Evolutionary conservation across 768 basidiomycete genomes (phyloP).

Genomic region (Lactarius sp.): DNA sequence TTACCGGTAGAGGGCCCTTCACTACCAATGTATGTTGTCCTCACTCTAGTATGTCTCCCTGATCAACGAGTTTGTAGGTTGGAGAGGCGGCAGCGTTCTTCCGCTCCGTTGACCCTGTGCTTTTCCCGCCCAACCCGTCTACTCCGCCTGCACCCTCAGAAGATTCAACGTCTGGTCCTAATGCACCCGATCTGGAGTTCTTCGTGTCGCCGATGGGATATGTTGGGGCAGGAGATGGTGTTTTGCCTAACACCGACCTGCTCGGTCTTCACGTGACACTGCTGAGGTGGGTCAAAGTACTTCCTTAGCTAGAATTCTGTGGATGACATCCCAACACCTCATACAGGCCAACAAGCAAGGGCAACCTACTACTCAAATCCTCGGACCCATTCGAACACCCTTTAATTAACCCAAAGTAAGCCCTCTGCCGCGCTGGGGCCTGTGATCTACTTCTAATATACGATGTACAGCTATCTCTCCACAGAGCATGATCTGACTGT

Average conservation of each 20-base stretch:
- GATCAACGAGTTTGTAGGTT: slow-evolving; percentile 27
- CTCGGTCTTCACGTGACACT: slow-evolving; percentile 30
- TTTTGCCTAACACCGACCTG: slow-evolving; percentile 24
- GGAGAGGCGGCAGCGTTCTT: slow-evolving; percentile 51
- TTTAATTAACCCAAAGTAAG: slow-evolving; percentile 42
- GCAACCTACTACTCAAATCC: slow-evolving; percentile 39
- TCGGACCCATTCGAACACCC: slow-evolving; percentile 39
- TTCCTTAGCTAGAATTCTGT: neutral
- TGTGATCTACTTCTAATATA: slow-evolving; percentile 4
- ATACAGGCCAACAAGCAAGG: slow-evolving; percentile 42
- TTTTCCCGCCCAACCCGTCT: slow-evolving; percentile 36
- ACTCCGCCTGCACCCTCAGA: slow-evolving; percentile 17
- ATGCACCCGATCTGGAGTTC: slow-evolving; percentile 36
- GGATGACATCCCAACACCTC: neutral
- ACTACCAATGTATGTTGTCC: slow-evolving; percentile 45
- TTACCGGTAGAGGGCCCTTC: slow-evolving; percentile 45
- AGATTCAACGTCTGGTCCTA: slow-evolving; percentile 33
- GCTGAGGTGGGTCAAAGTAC: slow-evolving; percentile 30
- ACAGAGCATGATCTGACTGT: slow-evolving; percentile 38
- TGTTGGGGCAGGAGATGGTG: slow-evolving; percentile 18
- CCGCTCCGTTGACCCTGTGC: slow-evolving; percentile 42
- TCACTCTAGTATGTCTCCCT: neutral
- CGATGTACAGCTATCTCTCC: slow-evolving; percentile 37
- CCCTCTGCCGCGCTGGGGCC: neutral
- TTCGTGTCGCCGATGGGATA: slow-evolving; percentile 31